Evolutionary conservation across 176 grass and related monocot species (phyloP), one percentile per base, ranked within the genome.

Genomic region (barley (Hordeum vulgare)): DNA sequence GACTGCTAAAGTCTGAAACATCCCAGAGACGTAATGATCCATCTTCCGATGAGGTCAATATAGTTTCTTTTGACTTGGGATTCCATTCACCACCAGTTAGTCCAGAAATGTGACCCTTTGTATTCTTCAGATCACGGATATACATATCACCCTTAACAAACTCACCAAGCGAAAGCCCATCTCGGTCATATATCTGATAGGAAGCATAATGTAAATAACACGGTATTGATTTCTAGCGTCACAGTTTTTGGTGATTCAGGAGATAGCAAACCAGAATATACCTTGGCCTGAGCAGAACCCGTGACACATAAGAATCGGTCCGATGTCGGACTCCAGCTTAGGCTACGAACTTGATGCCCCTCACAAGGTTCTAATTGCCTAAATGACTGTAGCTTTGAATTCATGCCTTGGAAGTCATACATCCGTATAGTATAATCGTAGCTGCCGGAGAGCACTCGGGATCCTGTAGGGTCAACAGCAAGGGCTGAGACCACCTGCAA

Each of bases 361-460:
- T 98, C 96, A 80, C 86, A 95, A 36, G 96, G 96, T 87, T 98
- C 96, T 45, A 98, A 65, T 83, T 98, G 93, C 66, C 96, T 95
- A 83, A 98, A 98, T 23, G 93, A 98, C 65, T 98, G 93, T 57
- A 95, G 80, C 85, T 98, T 98, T 18, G 96, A 95, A 75, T 95
- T 98, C 96, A 98, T 98, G 53, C 96, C 96, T 88, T 98, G 96
- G 80, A 98, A 98, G 34, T 98, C 96, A 63, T 95, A 98, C 96
- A 98, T 95, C 28, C 96, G 87, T 66, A 98, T 90, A 23, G 90
- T 98, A 81, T 98, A 98, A 68, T 98, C 96, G 60, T 95, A 98
- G 85, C 96, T 98, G 47, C 96, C 96, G 58, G 96, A 90, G 64
- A 98, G 82, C 60, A 98, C 90, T 88, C 96, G 87, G 33, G 96